Evolutionary conservation across 805 yeast species (phyloP).

Genomic region (Monosporozyma servazzii): DNA sequence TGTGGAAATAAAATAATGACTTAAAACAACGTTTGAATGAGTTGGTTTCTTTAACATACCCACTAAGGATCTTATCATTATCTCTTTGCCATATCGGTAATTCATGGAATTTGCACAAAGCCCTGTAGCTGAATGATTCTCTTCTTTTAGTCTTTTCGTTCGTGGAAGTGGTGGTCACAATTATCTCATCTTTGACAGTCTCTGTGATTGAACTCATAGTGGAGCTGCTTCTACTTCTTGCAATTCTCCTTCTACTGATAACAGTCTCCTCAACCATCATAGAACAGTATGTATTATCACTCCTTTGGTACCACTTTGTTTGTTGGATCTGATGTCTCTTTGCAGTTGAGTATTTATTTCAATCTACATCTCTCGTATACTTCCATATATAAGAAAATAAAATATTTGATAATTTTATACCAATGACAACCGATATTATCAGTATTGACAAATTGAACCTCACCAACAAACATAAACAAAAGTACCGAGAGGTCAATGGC

Average conservation of each 20-base stretch:
- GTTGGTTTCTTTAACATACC: constrained; percentile 51
- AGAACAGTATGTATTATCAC: too few species aligned
- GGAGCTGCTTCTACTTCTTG: background rate
- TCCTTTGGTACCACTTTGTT: too few species aligned
- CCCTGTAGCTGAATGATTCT: background rate
- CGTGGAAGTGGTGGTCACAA: background rate
- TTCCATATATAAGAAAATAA: too few species aligned
- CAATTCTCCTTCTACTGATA: background rate
- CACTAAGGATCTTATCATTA: constrained; percentile 54
- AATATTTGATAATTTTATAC: too few species aligned
- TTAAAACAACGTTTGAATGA: constrained; percentile 39
- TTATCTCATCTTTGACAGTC: background rate
- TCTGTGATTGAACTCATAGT: background rate
- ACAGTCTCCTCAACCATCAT: background rate
- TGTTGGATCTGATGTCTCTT: too few species aligned
- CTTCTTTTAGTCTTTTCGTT: background rate
- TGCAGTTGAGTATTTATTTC: too few species aligned
- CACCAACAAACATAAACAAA: background rate
- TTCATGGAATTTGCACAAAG: constrained; percentile 37
- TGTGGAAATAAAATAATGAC: constrained; percentile 50
- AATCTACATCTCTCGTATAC: too few species aligned
- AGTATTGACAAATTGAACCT: background rate
- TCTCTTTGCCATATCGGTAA: constrained; percentile 68
- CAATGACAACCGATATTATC: background rate
- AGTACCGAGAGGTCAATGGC: background rate